A percentile compares a stretch with the other conserved stretches of the same genome.
Evolutionary conservation across 208 protist species (phyloP).

Genomic region (Trypanosoma rangeli): DNA sequence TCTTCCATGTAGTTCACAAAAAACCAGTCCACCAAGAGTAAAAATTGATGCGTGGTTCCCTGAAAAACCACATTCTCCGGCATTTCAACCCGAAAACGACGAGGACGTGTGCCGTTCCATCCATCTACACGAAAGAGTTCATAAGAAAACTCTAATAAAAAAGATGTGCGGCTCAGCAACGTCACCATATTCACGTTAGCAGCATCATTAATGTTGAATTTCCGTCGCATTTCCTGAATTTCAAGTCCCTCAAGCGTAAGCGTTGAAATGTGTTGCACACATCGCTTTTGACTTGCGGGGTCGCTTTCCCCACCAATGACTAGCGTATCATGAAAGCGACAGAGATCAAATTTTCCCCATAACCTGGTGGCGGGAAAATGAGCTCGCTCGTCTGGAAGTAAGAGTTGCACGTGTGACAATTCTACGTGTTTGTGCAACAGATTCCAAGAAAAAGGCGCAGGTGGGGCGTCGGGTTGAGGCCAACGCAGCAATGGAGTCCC

Average conservation of each 20-base stretch:
- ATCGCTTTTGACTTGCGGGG: not conserved
- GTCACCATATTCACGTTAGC: conserved; percentile 1
- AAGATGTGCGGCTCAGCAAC: conserved; percentile 1
- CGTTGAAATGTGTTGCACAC: conserved; percentile 9
- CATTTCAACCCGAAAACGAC: conserved; percentile 18
- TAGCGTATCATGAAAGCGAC: conserved; percentile 22
- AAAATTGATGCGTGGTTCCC: conserved; percentile 21
- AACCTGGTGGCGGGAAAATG: not conserved
- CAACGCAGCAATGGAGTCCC: not conserved
- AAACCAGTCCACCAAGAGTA: conserved; percentile 27
- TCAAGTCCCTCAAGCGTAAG: conserved; percentile 8
- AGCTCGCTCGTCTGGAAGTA: conserved; percentile 11
- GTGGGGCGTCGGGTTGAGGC: conserved; percentile 12
- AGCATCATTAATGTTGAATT: not conserved
- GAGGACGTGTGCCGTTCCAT: conserved; percentile 1
- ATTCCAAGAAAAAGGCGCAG: conserved; percentile 19
- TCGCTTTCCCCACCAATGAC: not conserved
- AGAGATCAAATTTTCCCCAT: conserved; percentile 10
- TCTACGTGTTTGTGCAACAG: conserved; percentile 23
- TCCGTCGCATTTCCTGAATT: not conserved
- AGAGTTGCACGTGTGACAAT: conserved; percentile 16
- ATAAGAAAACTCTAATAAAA: conserved; percentile 7
- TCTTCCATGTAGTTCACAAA: conserved; percentile 20
- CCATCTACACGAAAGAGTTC: conserved; percentile 21
- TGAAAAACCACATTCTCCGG: conserved; percentile 12